Percentiles rank a stretch among this genome's conserved stretches.
phyloP scores from a whole-genome alignment of 495 filamentous ascomycete species.

The Podospora fimiseda region DNA sequence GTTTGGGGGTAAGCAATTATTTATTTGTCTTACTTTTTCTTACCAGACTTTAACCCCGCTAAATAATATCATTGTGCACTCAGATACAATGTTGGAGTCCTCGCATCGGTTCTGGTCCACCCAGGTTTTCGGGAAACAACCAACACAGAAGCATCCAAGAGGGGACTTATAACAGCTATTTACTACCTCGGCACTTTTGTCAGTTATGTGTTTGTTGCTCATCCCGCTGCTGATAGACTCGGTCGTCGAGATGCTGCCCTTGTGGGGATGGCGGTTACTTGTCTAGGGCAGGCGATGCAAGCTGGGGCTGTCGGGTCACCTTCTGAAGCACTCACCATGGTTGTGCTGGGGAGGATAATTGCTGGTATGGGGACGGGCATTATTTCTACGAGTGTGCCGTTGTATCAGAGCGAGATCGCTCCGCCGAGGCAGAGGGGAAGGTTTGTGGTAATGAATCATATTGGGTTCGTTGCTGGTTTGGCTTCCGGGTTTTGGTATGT shows the following conservation, averaged over 20 bases:
- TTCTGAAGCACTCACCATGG: constrained; percentile 39
- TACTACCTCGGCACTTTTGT: constrained; percentile 53
- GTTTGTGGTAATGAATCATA: constrained; percentile 52
- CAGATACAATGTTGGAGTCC: constrained; percentile 53
- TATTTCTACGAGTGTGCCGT: constrained; percentile 49
- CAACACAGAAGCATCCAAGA: constrained; percentile 33
- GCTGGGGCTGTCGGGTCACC: constrained; percentile 32
- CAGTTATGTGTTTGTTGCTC: constrained; percentile 49
- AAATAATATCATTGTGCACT: neutral
- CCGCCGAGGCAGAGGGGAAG: constrained; percentile 46
- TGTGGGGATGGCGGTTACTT: constrained; percentile 37
- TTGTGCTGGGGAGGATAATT: constrained; percentile 47
- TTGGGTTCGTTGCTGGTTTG: constrained; percentile 49
- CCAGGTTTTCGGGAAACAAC: constrained; percentile 44
- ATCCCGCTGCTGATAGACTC: constrained; percentile 39
- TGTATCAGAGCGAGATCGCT: constrained; percentile 53
- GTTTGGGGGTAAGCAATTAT: constrained; percentile 45
- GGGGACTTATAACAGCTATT: constrained; percentile 49
- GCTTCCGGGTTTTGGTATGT: constrained; percentile 48
- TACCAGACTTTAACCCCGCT: neutral
- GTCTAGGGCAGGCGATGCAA: constrained; percentile 43
- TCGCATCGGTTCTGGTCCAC: constrained; percentile 50
- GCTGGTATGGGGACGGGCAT: constrained; percentile 47
- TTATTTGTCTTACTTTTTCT: neutral
- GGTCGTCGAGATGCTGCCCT: constrained; percentile 47